These are phyloP conservation scores for Sordariomycetes sp. DNA, from an alignment of 2,329 filamentous ascomycete genomes.

Conservation along the genomic window DNA sequence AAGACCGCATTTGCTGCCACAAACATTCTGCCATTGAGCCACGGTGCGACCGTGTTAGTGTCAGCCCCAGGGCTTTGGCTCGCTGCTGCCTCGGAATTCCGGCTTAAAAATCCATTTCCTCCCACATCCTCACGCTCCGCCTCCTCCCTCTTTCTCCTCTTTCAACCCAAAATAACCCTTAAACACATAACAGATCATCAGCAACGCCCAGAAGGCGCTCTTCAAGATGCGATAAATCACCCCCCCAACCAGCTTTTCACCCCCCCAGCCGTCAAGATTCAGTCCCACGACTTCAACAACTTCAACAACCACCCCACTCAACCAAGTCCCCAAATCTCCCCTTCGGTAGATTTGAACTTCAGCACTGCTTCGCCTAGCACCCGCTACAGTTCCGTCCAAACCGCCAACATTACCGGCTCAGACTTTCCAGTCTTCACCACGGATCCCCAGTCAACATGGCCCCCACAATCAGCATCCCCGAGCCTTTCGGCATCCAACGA, in stretches of 20 bases:
- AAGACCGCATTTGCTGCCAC: not conserved
- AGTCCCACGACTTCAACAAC: constrained; percentile 25
- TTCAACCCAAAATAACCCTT: constrained; percentile 23
- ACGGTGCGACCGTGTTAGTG: no score
- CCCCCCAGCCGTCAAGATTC: constrained; percentile 42
- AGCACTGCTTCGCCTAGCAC: constrained; percentile 48
- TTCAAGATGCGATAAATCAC: constrained; percentile 51
- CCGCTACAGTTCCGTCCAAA: constrained; percentile 47
- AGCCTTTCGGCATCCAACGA: constrained; percentile 55
- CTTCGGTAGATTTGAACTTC: constrained; percentile 61
- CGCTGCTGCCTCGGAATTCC: constrained; percentile 3
- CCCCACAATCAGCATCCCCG: constrained; percentile 57
- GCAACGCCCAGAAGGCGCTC: constrained; percentile 25
- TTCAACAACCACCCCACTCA: constrained; percentile 36
- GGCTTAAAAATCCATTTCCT: constrained; percentile 4
- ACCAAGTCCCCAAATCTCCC: constrained; percentile 38
- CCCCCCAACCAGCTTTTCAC: constrained; percentile 25
- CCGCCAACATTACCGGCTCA: constrained; percentile 53
- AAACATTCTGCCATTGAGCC: not conserved
- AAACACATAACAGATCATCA: constrained; percentile 21
- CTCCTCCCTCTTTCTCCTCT: constrained; percentile 17
- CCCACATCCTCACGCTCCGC: constrained; percentile 13
- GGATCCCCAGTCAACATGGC: constrained; percentile 77
- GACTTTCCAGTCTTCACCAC: constrained; percentile 72
- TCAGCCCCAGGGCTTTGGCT: not conserved